Base-by-base conservation (phyloP, 768 basidiomycete genomes). In the Termitomyces sp. region DNA sequence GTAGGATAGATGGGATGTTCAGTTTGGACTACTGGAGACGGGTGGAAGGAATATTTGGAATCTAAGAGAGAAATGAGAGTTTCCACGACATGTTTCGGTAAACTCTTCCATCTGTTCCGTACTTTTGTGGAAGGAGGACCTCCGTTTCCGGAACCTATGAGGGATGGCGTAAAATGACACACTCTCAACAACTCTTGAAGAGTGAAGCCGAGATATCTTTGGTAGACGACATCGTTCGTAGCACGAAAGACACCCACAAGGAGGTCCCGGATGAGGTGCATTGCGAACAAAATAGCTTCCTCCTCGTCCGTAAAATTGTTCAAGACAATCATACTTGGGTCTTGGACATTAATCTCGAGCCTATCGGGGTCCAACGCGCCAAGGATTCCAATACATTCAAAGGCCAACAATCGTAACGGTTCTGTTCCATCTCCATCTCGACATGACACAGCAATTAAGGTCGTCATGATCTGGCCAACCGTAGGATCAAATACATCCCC, bases 321-420 rank as follows among this genome's bases (percentile, higher is more conserved):
- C 59, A 85, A 75, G 49, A 98, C 79, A 47, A 94, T 80, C 72
- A 90, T 87, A 45, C 80, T 79, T 2, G 81, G 70, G 60, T 88
- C 86, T 38, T 71, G 73, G 32, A 78, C 68, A 1, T 75, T 73
- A 20, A 92, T 76, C 61, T 92, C 88, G 65, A 90, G 89, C 50
- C 97, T 81, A 74, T 98, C 96, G 0, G 96, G 96, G 70, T 99
- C 97, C 18, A 95, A 80, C 2, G 97, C 97, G 6, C 97, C 97
- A 13, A 98, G 73, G 22, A 92, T 82, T 1, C 95, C 94, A 55
- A 98, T 84, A 67, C 92, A 97, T 66, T 97, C 92, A 66, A 88
- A 94, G 0, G 93, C 88, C 20, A 90, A 70, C 44, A 83, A 73
- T 18, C 86, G 85, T 9, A 94, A 66, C 1, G 77, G 66, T 46